phyloP scores from a whole-genome alignment of 176 grass and related monocot genomes.

The Carex cristatella region DNA sequence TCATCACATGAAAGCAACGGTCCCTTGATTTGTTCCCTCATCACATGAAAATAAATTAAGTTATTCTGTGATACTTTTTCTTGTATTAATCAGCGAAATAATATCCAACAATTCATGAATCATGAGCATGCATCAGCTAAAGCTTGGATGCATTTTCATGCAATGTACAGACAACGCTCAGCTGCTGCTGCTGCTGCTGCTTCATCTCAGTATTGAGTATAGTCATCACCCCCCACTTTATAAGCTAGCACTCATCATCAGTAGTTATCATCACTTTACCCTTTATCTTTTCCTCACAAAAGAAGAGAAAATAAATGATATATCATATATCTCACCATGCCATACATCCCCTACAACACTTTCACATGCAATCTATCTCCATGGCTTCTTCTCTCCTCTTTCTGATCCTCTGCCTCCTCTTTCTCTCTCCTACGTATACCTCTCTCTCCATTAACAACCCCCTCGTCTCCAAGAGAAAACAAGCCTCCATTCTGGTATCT shows the following conservation, averaged over 20 bases:
- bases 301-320: not conserved
- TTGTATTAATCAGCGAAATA: not conserved
- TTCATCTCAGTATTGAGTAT: not conserved
- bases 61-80: not conserved
- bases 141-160: not conserved
- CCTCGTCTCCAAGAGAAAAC: slow-evolving; percentile 20
- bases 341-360: not conserved
- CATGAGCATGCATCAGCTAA: not conserved
- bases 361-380: not conserved
- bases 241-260: not conserved
- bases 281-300: slow-evolving; percentile 20
- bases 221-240: slow-evolving; percentile 9
- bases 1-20: not conserved
- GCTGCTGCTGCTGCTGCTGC: not conserved
- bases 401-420: slow-evolving; percentile 9
- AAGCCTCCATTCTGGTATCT: slow-evolving; percentile 42
- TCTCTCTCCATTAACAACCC: not conserved
- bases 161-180: slow-evolving; percentile 8
- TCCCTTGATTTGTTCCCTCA: not conserved
- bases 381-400: slow-evolving; percentile 14
- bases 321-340: not conserved
- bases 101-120: not conserved
- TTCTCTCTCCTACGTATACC: not conserved
- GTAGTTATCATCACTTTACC: slow-evolving; percentile 20
- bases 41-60: not conserved